phyloP scores from a whole-genome alignment of 2,329 filamentous ascomycete species.

The Daldinia sp. region DNA sequence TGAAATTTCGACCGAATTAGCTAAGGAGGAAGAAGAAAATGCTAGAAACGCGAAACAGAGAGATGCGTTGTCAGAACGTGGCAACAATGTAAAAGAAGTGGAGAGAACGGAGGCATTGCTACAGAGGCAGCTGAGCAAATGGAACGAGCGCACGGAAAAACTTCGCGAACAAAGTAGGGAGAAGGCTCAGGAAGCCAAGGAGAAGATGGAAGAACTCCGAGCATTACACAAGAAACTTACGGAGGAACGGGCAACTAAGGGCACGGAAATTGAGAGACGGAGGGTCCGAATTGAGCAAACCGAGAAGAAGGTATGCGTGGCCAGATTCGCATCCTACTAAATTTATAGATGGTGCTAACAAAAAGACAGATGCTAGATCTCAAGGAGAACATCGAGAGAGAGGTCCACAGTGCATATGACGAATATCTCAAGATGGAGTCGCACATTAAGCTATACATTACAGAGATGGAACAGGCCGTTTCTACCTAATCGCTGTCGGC shows the following conservation, averaged over 20 bases:
- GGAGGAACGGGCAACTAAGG: constrained; percentile 86
- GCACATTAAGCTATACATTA: constrained; percentile 97
- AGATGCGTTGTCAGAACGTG: constrained; percentile 86
- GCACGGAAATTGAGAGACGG: constrained; percentile 89
- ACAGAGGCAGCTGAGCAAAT: constrained; percentile 83
- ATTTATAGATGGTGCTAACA: constrained; percentile 36
- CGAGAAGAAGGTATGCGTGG: constrained; percentile 85
- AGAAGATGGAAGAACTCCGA: constrained; percentile 89
- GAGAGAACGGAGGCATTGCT: constrained; percentile 87
- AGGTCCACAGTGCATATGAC: constrained; percentile 88
- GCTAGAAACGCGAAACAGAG: constrained; percentile 80
- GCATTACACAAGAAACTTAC: constrained; percentile 80
- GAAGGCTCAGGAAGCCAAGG: constrained; percentile 82
- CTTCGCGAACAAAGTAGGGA: constrained; percentile 80
- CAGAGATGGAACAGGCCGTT: constrained; percentile 93
- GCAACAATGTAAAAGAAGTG: constrained; percentile 89
- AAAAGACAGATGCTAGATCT: constrained; percentile 87
- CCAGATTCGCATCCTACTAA: neutral
- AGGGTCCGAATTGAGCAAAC: constrained; percentile 96
- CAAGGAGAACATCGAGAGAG: constrained; percentile 96
- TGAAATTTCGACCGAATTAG: constrained; percentile 83
- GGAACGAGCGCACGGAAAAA: constrained; percentile 86
- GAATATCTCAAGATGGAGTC: constrained; percentile 98
- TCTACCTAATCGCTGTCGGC: constrained; percentile 53
- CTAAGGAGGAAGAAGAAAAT: constrained; percentile 91